Evolutionary conservation across 2,329 filamentous ascomycete genomes (phyloP), one percentile per base, ranked within the genome.

Genomic region (Penicillium italicum): DNA sequence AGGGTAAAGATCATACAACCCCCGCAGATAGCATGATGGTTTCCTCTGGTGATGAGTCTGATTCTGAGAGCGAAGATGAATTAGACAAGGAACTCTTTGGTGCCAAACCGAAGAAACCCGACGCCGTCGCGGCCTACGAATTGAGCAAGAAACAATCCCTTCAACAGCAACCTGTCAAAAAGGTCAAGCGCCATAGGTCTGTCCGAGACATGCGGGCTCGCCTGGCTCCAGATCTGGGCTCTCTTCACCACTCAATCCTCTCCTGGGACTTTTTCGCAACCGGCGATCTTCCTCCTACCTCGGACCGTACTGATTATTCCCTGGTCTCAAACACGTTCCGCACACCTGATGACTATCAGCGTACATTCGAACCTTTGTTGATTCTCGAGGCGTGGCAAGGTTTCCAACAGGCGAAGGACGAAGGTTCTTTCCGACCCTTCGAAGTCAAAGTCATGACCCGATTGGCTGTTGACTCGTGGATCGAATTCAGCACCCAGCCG

Each of bases 301-400:
- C 82, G 6, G 87, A 84, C 49, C 85, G 85, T 16, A 85, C 86
- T 45, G 81, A 85, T 42, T 96, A 93, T 68, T 85, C 82, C 44
- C 80, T 85, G 51, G 93, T 99, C 11, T 86, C 88, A 5, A 87
- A 90, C 58, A 85, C 84, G 0, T 99, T 96, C 74, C 73, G 79
- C 28, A 86, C 91, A 63, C 89, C 91, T 0, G 77, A 77, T 41
- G 86, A 89, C 47, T 99, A 99, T 70, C 90, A 95, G 70, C 81
- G 85, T 56, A 96, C 91, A 0, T 99, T 99, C 73, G 87, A 95
- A 62, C 92, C 93, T 6, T 80, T 99, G 22, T 81, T 99, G 33
- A 85, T 94, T 30, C 87, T 96, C 26, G 94, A 99, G 77, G 93
- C 93, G 30, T 99, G 94, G 94, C 89, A 95, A 69, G 89, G 90